phyloP scores from a whole-genome alignment of 352 stramenopile genomes.

The Pythium guiyangense region DNA sequence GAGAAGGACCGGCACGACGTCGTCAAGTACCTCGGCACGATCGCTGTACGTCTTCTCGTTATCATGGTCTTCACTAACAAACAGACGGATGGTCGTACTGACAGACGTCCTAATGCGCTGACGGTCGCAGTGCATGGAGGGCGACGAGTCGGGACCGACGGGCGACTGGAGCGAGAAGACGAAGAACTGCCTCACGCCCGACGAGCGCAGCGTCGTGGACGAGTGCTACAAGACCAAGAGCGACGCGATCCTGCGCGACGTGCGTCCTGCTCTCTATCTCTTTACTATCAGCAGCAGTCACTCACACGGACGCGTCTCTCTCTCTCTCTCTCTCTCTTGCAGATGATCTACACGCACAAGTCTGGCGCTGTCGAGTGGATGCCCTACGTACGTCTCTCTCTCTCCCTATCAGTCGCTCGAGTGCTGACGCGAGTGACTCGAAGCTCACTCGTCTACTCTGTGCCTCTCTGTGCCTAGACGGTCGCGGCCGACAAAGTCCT shows the following conservation, averaged over 20 bases:
- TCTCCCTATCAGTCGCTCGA: too few relatives aligned
- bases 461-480: conserved; percentile 32
- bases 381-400: conserved; percentile 51
- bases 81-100: background rate
- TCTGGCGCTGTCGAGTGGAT: conserved; percentile 55
- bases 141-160: conserved; percentile 59
- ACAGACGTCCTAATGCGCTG: too few relatives aligned
- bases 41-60: conserved; percentile 70
- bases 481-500: conserved; percentile 56
- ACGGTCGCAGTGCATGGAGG: conserved; percentile 77
- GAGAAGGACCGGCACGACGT: conserved; percentile 70
- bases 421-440: too few relatives aligned
- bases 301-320: too few relatives aligned
- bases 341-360: conserved; percentile 63
- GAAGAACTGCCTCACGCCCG: conserved; percentile 60
- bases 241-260: conserved; percentile 44
- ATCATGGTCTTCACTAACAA: too few relatives aligned
- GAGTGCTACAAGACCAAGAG: conserved; percentile 62
- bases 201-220: conserved; percentile 45
- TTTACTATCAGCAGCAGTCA: too few relatives aligned
- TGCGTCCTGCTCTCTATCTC: conserved; percentile 5
- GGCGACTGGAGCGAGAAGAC: conserved; percentile 72
- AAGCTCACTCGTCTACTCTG: too few relatives aligned
- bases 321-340: conserved; percentile 1
- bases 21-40: conserved; percentile 66